Evolutionary conservation across 306 rosid species (phyloP), one percentile per base, ranked within the genome.

Genomic region (Pueraria montana): DNA sequence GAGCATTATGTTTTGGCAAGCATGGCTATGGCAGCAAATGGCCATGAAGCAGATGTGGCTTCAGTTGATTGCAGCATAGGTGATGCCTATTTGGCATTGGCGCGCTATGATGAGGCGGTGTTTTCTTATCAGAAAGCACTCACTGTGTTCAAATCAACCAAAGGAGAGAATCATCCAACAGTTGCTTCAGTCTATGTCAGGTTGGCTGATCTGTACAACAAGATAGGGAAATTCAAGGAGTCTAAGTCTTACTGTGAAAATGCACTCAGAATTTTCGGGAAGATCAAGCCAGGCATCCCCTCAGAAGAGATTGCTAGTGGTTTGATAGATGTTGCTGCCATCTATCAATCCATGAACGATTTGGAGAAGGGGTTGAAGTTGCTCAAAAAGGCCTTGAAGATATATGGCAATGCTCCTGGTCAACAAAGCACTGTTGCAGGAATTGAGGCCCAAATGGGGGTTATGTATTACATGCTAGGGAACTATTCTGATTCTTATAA

Each of bases 401-500:
- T 85, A 21, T 94, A 85, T 52, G 88, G 89, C 16, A 77, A 82
- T 27, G 63, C 90, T 24, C 93, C 91, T 7, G 94, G 95, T 68
- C 97, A 89, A 77, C 97, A 90, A 76, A 89, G 83, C 76, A 92
- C 94, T 24, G 55, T 77, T 50, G 98, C 98, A 30, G 98, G 98
- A 81, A 92, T 94, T 73, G 97, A 94, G 80, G 95, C 98, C 2
- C 97, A 94, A 78, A 89, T 92, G 94, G 98, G 97, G 24, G 95
- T 91, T 55, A 84, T 91, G 91, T 91, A 86, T 70, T 94, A 91
- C 72, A 87, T 94, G 94, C 86, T 88, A 85, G 98, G 95, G 65
- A 89, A 88, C 75, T 94, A 76, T 66, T 77, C 91, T 70, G 92
- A 91, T 45, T 94, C 98, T 20, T 91, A 94, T 75, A 82, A 82